Base-by-base conservation (phyloP, 352 stramenopile genomes). In the Pythium diclinum region DNA sequence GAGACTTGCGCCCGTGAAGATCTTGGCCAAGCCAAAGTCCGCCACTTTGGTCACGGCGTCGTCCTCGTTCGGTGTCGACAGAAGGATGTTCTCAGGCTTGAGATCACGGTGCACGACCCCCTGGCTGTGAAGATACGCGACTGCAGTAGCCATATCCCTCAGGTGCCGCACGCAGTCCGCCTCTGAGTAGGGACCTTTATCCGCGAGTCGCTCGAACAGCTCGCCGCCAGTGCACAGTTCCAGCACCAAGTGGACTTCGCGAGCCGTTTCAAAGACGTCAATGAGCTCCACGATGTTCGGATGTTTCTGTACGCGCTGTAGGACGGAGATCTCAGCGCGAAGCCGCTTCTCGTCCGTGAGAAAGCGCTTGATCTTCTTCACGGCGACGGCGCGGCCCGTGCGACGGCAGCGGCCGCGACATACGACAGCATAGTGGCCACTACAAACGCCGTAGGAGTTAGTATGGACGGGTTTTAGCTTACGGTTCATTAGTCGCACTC, bases 311-410 rank as follows among this genome's bases (percentile, higher is more conserved):
- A 93, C 79, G 8, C 71, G 70, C 28, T 73, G 75, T 44, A 93
- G 49, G 42, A 83, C 84, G 13, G 68, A 69, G 59, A 93, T 88
- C 71, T 93, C 82, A 6, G 84, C 76, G 0, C 72, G 69, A 3
- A 93, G 65, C 0, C 85, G 71, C 60, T 80, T 86, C 36, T 88
- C 77, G 52, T 93, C 85, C 0, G 81, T 87, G n/a, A 92, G 65
- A 38, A 89, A 90, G 11, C 83, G 73, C 70, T 88, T 88, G 69
- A 95, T 93, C 60, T 91, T 88, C 70, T 94, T 95, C 51, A 94
- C 77, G 10, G 85, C 87, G 23, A 95, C 83, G 0, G 60, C 42
- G 34, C 79, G 68, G 6, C 78, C 73, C 7, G 81, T 90, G 36
- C 68, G 65, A 11, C 76, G 72, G 61, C 79, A 91, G 62, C 72